These are phyloP conservation scores for Vigna hirtella DNA, from an alignment of 306 rosid genomes.

Conservation along the genomic window DNA sequence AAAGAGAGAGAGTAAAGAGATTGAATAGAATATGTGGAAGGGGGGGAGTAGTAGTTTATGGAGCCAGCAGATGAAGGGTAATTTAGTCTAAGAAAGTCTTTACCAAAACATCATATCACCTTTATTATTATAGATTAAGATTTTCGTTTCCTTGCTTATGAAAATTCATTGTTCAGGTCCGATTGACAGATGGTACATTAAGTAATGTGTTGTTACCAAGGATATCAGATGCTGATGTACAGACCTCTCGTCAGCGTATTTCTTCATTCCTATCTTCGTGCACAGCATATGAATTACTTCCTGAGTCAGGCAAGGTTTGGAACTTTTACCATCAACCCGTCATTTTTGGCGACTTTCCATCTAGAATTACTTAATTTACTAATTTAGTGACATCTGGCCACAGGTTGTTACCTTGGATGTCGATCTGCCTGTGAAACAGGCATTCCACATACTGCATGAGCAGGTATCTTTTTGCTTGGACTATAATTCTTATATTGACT, in stretches of 20 bases:
- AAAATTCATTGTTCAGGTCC: conserved; percentile 61
- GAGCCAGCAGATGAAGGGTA: not conserved
- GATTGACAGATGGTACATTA: conserved; percentile 67
- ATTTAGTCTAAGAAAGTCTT: not conserved
- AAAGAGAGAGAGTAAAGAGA: not conserved
- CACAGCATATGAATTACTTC: conserved; percentile 91
- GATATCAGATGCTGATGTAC: conserved; percentile 80
- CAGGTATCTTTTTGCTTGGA: conserved; percentile 63
- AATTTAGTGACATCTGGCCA: conserved; percentile 43
- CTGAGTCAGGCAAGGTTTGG: conserved; percentile 99
- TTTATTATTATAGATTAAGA: not conserved
- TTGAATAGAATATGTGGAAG: not conserved
- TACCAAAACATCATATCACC: not conserved
- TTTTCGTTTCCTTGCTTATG: conserved; percentile 37
- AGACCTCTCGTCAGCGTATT: conserved; percentile 81
- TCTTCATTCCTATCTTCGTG: conserved; percentile 76
- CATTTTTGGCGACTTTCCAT: conserved; percentile 24
- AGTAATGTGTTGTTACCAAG: conserved; percentile 67
- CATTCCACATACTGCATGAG: conserved; percentile 94
- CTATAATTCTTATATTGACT: conserved; percentile 30
- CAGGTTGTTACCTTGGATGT: conserved; percentile 93
- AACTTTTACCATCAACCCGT: conserved; percentile 46
- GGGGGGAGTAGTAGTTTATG: not conserved
- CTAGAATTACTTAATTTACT: conserved; percentile 31
- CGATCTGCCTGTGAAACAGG: conserved; percentile 95